Percentiles rank a stretch among this genome's conserved stretches.
phyloP scores from a whole-genome alignment of 2,329 filamentous ascomycete genomes.

The Trichoderma gracile region DNA sequence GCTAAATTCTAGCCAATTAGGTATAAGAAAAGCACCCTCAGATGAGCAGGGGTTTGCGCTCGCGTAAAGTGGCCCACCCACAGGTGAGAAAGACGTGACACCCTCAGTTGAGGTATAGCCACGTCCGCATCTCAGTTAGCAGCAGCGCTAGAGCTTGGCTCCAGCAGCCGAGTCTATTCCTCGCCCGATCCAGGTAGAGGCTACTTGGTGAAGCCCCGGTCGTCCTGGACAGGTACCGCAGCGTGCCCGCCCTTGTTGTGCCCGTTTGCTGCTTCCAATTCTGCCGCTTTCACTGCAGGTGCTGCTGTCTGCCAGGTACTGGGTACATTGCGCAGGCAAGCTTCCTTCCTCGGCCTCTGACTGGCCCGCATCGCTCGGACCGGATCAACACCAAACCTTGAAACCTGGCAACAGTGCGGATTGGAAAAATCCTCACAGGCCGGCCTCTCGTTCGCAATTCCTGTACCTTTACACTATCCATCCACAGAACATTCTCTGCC shows the following conservation, averaged over 20 bases:
- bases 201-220: neutral
- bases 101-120: too few species aligned
- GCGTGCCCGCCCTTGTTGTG: neutral
- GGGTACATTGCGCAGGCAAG: neutral
- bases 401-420: constrained; percentile 44
- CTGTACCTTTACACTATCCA: constrained; percentile 1
- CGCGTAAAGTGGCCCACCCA: too few species aligned
- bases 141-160: neutral
- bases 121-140: neutral
- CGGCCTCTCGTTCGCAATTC: constrained; percentile 30
- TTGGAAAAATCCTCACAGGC: constrained; percentile 46
- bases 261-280: too few species aligned
- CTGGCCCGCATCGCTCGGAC: constrained; percentile 36
- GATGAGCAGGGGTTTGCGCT: too few species aligned
- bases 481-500: constrained; percentile 8
- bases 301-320: neutral
- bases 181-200: neutral
- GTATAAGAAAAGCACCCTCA: too few species aligned
- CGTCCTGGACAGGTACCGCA: too few species aligned
- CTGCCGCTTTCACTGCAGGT: neutral
- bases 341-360: constrained; percentile 30
- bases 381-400: constrained; percentile 46
- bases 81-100: too few species aligned
- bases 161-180: neutral
- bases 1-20: too few species aligned